These are phyloP conservation scores for Monosporascus sp. DNA, from an alignment of 2,329 filamentous ascomycete species.

Conservation along the genomic window DNA sequence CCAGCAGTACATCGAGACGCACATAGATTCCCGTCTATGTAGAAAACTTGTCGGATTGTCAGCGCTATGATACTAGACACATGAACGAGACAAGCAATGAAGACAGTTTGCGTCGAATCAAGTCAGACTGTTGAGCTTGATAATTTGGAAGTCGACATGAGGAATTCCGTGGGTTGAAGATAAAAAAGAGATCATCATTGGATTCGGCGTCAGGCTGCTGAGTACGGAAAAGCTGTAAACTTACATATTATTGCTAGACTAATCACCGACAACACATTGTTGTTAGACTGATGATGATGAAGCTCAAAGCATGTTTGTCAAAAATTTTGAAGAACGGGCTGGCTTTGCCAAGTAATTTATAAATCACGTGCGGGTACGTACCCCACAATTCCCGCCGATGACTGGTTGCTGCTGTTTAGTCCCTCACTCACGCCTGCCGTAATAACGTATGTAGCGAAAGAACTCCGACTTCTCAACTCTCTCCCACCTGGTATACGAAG, in stretches of 20 bases:
- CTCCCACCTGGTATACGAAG: not conserved
- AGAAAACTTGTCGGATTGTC: constrained; percentile 5
- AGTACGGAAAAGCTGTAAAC: no score
- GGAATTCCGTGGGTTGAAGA: constrained; percentile 62
- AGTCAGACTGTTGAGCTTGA: constrained; percentile 64
- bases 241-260: no score
- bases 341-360: not conserved
- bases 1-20: no score
- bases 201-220: not conserved
- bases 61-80: constrained; percentile 1
- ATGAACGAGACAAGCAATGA: not conserved
- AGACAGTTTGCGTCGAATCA: constrained; percentile 2
- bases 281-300: constrained; percentile 12
- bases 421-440: not conserved
- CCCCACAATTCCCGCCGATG: not conserved
- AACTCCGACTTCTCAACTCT: constrained; percentile 3
- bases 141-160: constrained; percentile 50
- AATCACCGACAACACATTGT: no score
- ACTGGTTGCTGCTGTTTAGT: not conserved
- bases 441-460: not conserved
- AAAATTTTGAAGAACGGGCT: not conserved
- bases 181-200: constrained; percentile 56
- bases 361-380: not conserved
- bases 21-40: not conserved
- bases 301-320: not conserved